phyloP scores from a whole-genome alignment of 139 green algal genomes.

The Coccomyxa sp. region DNA sequence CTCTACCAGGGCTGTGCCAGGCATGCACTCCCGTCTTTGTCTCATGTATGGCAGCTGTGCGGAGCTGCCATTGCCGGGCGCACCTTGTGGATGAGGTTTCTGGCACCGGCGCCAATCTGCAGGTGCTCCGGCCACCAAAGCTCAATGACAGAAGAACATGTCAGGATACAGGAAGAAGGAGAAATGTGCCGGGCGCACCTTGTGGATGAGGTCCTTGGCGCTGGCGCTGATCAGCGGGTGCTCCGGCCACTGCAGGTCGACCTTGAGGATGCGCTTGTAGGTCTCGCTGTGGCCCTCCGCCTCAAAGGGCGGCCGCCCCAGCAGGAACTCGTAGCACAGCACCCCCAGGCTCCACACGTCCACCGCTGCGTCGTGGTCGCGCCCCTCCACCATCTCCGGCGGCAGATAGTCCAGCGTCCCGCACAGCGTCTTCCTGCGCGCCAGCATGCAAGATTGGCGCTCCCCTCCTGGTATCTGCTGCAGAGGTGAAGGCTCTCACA shows the following conservation, averaged over 20 bases:
- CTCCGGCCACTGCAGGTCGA: conserved; percentile 87
- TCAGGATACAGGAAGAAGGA: too few species aligned
- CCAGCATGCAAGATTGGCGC: neutral
- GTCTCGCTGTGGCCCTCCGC: conserved; percentile 78
- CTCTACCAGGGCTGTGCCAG: neutral
- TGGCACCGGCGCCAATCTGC: neutral
- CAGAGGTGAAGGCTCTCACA: neutral
- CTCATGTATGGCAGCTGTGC: too few species aligned
- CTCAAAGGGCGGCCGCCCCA: conserved; percentile 91
- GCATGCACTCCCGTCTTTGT: neutral
- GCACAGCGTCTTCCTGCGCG: conserved; percentile 89
- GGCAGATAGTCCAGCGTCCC: conserved; percentile 98
- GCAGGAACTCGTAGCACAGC: conserved; percentile 97
- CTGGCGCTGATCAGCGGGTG: conserved; percentile 41
- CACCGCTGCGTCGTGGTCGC: conserved; percentile 55
- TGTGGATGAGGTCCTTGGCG: conserved; percentile 83
- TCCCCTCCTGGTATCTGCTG: neutral
- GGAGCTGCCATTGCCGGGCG: neutral
- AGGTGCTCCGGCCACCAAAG: too few species aligned
- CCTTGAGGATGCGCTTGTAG: conserved; percentile 82
- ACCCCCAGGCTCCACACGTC: conserved; percentile 97
- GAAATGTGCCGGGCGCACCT: conserved; percentile 27
- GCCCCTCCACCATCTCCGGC: conserved; percentile 94
- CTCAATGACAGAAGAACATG: too few species aligned
- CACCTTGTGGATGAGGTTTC: neutral